phyloP scores from a whole-genome alignment of 2,329 filamentous ascomycete species.

The Nannizziopsis barbatae region DNA sequence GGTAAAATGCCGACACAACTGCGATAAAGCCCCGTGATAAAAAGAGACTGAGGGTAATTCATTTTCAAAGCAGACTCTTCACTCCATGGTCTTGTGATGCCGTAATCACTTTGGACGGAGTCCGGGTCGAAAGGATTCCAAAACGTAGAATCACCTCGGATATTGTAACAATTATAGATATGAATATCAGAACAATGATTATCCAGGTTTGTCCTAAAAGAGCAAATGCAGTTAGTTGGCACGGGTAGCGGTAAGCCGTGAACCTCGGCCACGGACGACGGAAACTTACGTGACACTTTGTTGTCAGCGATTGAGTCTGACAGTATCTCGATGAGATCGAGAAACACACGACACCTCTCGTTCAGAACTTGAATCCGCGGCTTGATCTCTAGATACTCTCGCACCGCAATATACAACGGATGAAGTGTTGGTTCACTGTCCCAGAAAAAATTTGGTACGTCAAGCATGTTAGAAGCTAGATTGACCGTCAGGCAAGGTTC shows the following conservation, averaged over 20 bases:
- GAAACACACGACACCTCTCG: conserved; percentile 89
- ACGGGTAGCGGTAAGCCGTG: too few species aligned
- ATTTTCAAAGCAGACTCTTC: not conserved
- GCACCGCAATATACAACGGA: conserved; percentile 84
- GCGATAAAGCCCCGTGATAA: too few species aligned
- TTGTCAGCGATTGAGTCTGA: conserved; percentile 84
- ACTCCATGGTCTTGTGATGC: not conserved
- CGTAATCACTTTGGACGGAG: conserved; percentile 7
- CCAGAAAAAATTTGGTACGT: conserved; percentile 98
- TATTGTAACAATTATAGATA: conserved; percentile 84
- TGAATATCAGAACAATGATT: conserved; percentile 81
- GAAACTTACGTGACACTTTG: conserved; percentile 65
- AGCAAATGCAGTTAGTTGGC: not conserved
- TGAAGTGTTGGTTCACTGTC: conserved; percentile 90
- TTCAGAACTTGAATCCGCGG: conserved; percentile 93
- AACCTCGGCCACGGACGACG: not conserved
- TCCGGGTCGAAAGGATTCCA: conserved; percentile 48
- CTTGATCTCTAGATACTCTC: conserved; percentile 96
- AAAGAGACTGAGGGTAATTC: too few species aligned
- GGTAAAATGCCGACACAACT: too few species aligned
- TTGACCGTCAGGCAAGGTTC: not conserved
- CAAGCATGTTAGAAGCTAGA: conserved; percentile 82
- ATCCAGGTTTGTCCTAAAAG: conserved; percentile 76
- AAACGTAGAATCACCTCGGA: conserved; percentile 83
- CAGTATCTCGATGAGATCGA: conserved; percentile 90